Percentiles rank a stretch among this genome's conserved stretches.
Evolutionary conservation across 169 alveolate species (phyloP).

Genomic region (Blepharisma undulans): DNA sequence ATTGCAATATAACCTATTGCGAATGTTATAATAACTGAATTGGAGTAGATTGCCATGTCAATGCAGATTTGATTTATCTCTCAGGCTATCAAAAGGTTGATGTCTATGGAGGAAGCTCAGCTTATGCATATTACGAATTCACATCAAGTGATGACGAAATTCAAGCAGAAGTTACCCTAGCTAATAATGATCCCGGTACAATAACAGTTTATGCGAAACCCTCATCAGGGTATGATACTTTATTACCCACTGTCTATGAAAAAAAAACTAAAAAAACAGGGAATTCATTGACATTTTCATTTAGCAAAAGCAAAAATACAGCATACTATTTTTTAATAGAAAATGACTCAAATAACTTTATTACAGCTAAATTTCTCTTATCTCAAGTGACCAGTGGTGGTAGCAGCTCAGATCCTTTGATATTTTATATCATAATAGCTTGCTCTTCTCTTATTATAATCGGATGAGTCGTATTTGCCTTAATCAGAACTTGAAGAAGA

Average conservation of each 20-base stretch:
- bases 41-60: not conserved
- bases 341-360: not conserved
- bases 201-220: not conserved
- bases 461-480: not conserved
- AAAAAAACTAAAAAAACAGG: not conserved
- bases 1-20: not conserved
- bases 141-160: not conserved
- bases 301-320: not conserved
- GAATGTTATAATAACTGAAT: not conserved
- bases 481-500: not conserved
- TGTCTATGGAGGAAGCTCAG: not conserved
- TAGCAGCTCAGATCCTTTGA: not conserved
- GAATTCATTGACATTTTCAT: not conserved
- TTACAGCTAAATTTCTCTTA: not conserved
- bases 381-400: not conserved
- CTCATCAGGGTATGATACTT: not conserved
- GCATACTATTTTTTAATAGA: not conserved
- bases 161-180: not conserved
- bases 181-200: not conserved
- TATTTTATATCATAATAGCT: not conserved
- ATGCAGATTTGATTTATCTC: not conserved
- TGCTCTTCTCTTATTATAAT: not conserved
- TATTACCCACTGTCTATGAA: not conserved
- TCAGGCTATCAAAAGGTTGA: not conserved
- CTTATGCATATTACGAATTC: not conserved